Evolutionary conservation across 2,329 filamentous ascomycete species (phyloP), one percentile per base, ranked within the genome.

Genomic region (Penicillium sp.): DNA sequence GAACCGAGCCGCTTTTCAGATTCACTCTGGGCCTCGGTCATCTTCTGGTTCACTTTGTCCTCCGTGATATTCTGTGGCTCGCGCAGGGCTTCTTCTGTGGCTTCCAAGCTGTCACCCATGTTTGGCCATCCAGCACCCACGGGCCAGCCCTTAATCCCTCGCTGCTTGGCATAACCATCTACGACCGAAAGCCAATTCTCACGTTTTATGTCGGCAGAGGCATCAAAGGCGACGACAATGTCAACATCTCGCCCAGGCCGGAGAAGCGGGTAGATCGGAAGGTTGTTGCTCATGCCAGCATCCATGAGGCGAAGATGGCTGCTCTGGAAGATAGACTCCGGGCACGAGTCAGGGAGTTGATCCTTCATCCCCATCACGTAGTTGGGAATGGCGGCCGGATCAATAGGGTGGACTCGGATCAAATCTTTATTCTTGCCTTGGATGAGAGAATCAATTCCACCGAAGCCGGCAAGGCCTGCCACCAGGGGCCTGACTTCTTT

Each of bases 241-340:
- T 99, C 95, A 6, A 99, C 88, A 55, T 96, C 84, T 35, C 95
- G 85, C 2, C 93, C 93, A 0, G 91, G 91, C 11, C 95, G 87
- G 19, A 99, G 86, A 3, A 98, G 83, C 0, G 95, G 95, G 71
- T 99, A 99, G 43, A 98, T 93, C 1, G 95, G 95, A 9, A 99
- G 81, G 69, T 99, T 99, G 72, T 99, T 98, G 63, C 90, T 96
- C 95, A 99, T 99, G 50, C 95, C 95, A 1, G 95, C 93, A 73
- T 99, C 95, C 93, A 97, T 98, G 16, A 93, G 82, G 62, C 90
- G 88, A 19, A 93, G 81, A 71, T 96, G 89, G 45, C 87, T 81
- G 14, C 82, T 82, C 19, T 85, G 80, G 66, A 90, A 87, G 39
- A 96, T 85, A 56, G 86, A 91, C 31, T 88, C 84, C 0, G 95